Conservation (phyloP, 2,329 filamentous ascomycete genomes). For the Penicillium occitanis region DNA sequence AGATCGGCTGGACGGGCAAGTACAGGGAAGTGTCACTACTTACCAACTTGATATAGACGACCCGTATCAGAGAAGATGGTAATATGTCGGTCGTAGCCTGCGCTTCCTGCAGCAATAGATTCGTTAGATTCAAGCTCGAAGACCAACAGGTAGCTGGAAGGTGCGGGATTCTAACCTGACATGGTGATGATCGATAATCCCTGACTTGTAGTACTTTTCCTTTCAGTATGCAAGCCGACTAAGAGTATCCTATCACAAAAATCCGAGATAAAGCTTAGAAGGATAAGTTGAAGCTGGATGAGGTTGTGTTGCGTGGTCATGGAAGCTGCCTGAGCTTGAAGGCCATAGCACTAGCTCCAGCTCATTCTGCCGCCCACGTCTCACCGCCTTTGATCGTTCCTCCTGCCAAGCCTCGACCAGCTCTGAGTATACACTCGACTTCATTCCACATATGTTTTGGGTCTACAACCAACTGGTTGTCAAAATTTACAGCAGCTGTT, state of each 20-base stretch:
- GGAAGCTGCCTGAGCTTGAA: constrained; percentile 21
- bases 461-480: not conserved
- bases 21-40: constrained; percentile 41
- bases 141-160: constrained; percentile 30
- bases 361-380: constrained; percentile 16
- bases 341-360: constrained; percentile 15
- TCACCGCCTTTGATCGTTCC: constrained; percentile 15
- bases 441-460: not conserved
- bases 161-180: constrained; percentile 41
- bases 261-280: not conserved
- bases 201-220: not conserved
- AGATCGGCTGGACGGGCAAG: not conserved
- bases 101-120: constrained; percentile 59
- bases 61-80: constrained; percentile 99
- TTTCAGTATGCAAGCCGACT: not conserved
- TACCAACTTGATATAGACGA: constrained; percentile 98
- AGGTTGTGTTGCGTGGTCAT: constrained; percentile 12
- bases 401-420: not conserved
- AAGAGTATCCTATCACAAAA: not conserved
- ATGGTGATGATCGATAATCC: constrained; percentile 29
- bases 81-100: constrained; percentile 97
- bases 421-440: not conserved
- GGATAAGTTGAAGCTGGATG: constrained; percentile 11
- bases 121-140: constrained; percentile 16
- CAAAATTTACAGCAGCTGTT: not conserved